Conservation (phyloP, 2,329 filamentous ascomycete species). For the Apiospora arundinis region DNA sequence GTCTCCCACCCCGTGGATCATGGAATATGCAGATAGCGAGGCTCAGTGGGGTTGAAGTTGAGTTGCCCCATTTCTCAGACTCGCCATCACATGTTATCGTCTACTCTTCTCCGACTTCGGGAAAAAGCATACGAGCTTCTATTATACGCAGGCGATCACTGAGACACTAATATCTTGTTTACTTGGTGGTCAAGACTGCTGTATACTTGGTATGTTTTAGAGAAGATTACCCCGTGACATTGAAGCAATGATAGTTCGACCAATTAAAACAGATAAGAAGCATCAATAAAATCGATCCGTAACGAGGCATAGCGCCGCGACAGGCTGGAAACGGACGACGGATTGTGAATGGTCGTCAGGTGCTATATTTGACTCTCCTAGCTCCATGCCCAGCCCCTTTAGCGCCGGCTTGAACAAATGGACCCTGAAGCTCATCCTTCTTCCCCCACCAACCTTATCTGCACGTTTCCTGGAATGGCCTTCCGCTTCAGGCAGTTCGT, state of each 20-base stretch:
- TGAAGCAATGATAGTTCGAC: no score
- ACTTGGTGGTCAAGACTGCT: no score
- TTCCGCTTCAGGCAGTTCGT: conserved; percentile 7
- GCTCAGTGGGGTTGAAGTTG: background rate
- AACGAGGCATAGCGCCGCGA: background rate
- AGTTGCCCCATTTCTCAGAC: background rate
- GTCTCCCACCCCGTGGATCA: background rate
- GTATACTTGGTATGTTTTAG: no score
- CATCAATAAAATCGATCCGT: background rate
- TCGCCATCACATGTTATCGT: background rate
- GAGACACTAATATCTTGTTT: no score
- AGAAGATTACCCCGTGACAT: no score
- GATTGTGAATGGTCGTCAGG: background rate
- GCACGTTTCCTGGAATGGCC: background rate
- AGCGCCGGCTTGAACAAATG: conserved; percentile 6
- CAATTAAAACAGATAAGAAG: no score
- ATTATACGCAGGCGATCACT: background rate
- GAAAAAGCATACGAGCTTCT: background rate
- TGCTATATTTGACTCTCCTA: background rate
- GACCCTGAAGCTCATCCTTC: background rate
- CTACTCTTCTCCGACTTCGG: background rate
- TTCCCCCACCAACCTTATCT: background rate
- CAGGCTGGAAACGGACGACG: background rate
- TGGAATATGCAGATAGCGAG: background rate
- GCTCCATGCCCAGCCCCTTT: background rate